Base-by-base conservation (phyloP, 192 early-diverging fungal species). In the Backusella luteola region DNA sequence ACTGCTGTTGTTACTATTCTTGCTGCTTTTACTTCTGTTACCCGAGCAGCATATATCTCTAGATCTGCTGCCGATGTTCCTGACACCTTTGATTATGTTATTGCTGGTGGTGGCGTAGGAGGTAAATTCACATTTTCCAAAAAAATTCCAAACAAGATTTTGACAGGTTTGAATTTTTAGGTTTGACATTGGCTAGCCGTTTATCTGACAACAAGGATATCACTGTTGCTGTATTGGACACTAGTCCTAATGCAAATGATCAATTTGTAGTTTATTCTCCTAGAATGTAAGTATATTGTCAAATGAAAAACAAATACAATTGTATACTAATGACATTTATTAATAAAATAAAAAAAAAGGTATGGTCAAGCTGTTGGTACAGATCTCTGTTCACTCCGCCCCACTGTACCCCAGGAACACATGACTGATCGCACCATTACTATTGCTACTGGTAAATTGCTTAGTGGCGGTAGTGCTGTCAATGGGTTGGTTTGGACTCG, bases 151-250 rank as follows among this genome's bases (percentile, higher is more conserved):
- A 32, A 32, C n/a, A 56, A 56, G 53, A 21, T 56, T 56, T 12
- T 56, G 53, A 56, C 53, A 56, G 8, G 8, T 6, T 56, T n/a
- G 11, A 2, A 56, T 26, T 23, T 56, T 56, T 56, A 56, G 53
- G 53, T 56, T 56, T 56, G 21, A 76, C 75, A 52, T 73, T 85
- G 49, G 84, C 84, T 19, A 46, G 74, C 26, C 81, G 84, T 32
- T 82, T 85, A 19, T 73, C 74, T 73, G 79, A 85, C 53, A 80
- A 84, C 76, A 77, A 78, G 36, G 71, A 77, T 67, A 80, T 85
- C 35, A 71, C 70, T 39, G 82, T 86, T 41, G 53, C 84, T 74
- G 78, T 86, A 19, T 66, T 86, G 29, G 85, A 86, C 36, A 78
- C 85, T 32, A 84, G 85, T 56, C n/a, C 53, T 56, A 56, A 56